Percentiles rank a stretch among this genome's conserved stretches.
phyloP scores from a whole-genome alignment of 768 basidiomycete species.

The Lactarius psammicola region DNA sequence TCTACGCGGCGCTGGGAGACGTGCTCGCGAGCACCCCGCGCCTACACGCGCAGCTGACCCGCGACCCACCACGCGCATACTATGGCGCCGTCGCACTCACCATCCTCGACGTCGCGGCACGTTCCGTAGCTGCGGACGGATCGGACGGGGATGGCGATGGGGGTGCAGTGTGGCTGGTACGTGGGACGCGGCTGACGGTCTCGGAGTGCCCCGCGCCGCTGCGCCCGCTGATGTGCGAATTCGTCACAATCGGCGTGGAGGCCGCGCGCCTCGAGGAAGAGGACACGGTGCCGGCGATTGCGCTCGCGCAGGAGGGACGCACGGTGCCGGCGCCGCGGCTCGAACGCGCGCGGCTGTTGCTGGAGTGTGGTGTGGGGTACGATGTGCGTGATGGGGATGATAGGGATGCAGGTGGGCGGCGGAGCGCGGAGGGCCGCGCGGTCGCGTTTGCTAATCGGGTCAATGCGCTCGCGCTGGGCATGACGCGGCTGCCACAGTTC shows the following conservation, averaged over 20 bases:
- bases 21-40: slow-evolving; percentile 55
- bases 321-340: slow-evolving; percentile 47
- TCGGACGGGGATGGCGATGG: no score
- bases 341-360: slow-evolving; percentile 55
- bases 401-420: slow-evolving; percentile 37
- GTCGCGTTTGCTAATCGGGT: slow-evolving; percentile 75
- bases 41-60: slow-evolving; percentile 54
- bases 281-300: slow-evolving; percentile 55
- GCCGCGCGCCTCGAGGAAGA: slow-evolving; percentile 50
- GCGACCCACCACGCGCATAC: slow-evolving; percentile 71
- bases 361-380: slow-evolving; percentile 59
- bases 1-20: slow-evolving; percentile 79
- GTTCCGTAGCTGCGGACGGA: slow-evolving; percentile 48
- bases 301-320: slow-evolving; percentile 36
- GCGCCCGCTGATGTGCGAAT: slow-evolving; percentile 67
- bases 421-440: slow-evolving; percentile 61
- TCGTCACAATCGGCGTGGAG: slow-evolving; percentile 51
- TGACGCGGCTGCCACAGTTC: slow-evolving; percentile 72
- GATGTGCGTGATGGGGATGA: slow-evolving; percentile 30
- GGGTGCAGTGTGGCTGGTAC: slow-evolving; percentile 31
- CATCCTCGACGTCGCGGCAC: slow-evolving; percentile 63
- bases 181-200: slow-evolving; percentile 48
- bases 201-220: slow-evolving; percentile 60
- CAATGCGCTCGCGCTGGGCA: slow-evolving; percentile 66
- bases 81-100: slow-evolving; percentile 74